Conservation (phyloP, 176 grass and related monocot species). For the Oryza officinalis region DNA sequence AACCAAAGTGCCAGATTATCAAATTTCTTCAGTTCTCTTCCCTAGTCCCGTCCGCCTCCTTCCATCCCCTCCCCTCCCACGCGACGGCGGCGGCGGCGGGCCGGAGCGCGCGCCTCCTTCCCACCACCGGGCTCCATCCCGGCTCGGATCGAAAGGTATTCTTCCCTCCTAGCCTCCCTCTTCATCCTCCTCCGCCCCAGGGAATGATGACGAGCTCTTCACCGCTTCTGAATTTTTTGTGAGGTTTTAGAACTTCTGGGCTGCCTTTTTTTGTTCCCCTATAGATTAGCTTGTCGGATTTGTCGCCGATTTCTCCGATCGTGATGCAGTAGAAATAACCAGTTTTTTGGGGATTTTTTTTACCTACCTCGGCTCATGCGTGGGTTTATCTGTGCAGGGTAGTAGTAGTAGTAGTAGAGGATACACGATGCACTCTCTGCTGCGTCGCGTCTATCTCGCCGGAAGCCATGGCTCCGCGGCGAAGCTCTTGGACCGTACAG, state of each 20-base stretch:
- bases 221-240: not conserved
- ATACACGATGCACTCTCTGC: slow-evolving; percentile 16
- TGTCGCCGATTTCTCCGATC: not conserved
- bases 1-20: too few species aligned
- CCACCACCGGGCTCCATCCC: not conserved
- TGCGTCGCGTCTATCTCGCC: not conserved
- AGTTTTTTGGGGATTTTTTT: not conserved
- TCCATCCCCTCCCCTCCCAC: not conserved
- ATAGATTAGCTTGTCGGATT: not conserved
- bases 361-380: not conserved
- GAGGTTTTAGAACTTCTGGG: not conserved
- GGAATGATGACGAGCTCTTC: not conserved
- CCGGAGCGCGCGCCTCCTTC: not conserved
- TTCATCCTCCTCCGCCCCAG: not conserved
- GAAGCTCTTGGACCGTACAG: not conserved
- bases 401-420: not conserved
- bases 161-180: not conserved
- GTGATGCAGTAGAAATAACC: not conserved
- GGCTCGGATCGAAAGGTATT: not conserved
- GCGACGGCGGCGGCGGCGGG: not conserved
- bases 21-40: too few species aligned
- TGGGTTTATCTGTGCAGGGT: not conserved
- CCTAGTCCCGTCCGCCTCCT: too few species aligned
- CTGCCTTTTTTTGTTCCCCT: not conserved
- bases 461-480: not conserved